phyloP scores from a whole-genome alignment of 2,329 filamentous ascomycete species.

The Eutypella sp. region DNA sequence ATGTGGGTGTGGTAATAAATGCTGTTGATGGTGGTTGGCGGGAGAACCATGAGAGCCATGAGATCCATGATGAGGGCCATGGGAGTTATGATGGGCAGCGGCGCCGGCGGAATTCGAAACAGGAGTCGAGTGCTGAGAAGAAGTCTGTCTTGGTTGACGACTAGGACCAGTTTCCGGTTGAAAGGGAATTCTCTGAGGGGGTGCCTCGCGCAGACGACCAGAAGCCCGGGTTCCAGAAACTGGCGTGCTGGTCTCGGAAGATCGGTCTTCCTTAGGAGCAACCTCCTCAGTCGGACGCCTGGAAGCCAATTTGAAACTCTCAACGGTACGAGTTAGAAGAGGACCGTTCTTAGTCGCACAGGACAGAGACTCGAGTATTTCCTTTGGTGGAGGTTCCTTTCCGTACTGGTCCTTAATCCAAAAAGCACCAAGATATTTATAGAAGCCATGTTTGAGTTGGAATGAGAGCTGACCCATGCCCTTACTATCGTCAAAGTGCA shows the following conservation, averaged over 20 bases:
- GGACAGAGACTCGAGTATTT: conserved; percentile 72
- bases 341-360: conserved; percentile 80
- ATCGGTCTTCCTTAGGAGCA: conserved; percentile 56
- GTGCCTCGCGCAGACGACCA: conserved; percentile 71
- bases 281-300: conserved; percentile 56
- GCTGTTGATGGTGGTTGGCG: conserved; percentile 17
- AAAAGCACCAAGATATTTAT: conserved; percentile 82
- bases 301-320: conserved; percentile 60
- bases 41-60: too few relatives aligned
- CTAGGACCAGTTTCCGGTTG: conserved; percentile 70
- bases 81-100: conserved; percentile 13
- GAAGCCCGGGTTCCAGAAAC: conserved; percentile 54
- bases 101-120: conserved; percentile 19
- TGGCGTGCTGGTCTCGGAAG: conserved; percentile 40
- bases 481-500: conserved; percentile 64
- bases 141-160: conserved; percentile 57
- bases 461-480: conserved; percentile 71
- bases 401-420: conserved; percentile 76
- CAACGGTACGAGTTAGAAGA: conserved; percentile 71
- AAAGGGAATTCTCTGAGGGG: conserved; percentile 77
- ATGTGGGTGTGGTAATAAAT: conserved; percentile 19
- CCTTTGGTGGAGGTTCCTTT: conserved; percentile 78
- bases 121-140: conserved; percentile 36
- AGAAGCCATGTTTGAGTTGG: conserved; percentile 80
- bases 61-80: too few relatives aligned